These are phyloP conservation scores for Paracorniculantispora psalliotae DNA, from an alignment of 2,329 filamentous ascomycete species.

Conservation along the genomic window DNA sequence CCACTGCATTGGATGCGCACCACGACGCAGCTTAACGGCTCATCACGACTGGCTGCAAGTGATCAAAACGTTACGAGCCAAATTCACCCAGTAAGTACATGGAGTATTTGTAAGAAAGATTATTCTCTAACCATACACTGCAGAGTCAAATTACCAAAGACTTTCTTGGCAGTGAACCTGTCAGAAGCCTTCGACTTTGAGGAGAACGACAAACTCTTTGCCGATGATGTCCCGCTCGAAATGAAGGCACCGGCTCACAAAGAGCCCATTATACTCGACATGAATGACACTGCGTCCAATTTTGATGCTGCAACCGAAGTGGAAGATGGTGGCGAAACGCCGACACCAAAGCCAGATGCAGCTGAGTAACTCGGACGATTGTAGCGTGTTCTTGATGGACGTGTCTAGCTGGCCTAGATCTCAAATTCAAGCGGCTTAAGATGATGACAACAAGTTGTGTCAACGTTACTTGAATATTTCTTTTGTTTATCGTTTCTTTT, in stretches of 20 bases:
- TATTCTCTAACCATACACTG: neutral
- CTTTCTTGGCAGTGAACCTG: slow-evolving; percentile 59
- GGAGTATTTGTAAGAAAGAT: neutral
- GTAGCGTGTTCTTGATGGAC: too few relatives aligned
- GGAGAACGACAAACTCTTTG: slow-evolving; percentile 47
- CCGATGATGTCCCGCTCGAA: slow-evolving; percentile 44
- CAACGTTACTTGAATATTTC: neutral
- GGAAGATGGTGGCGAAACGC: neutral
- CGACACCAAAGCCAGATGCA: neutral
- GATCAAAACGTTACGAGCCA: slow-evolving; percentile 90
- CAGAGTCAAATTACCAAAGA: slow-evolving; percentile 62
- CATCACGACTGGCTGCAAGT: slow-evolving; percentile 96
- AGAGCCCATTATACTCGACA: slow-evolving; percentile 16
- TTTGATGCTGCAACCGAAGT: neutral
- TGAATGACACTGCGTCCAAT: neutral
- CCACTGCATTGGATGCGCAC: slow-evolving; percentile 92
- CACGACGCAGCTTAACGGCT: slow-evolving; percentile 80
- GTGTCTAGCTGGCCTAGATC: neutral
- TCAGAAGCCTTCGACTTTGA: slow-evolving; percentile 59
- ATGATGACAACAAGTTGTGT: too few relatives aligned
- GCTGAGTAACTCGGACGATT: neutral
- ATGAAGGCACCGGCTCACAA: slow-evolving; percentile 37
- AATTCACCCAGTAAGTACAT: slow-evolving; percentile 79
- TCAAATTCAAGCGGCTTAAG: neutral
- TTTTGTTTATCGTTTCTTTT: neutral